Percentiles rank a stretch among this genome's conserved stretches.
phyloP scores from a whole-genome alignment of 2,329 filamentous ascomycete species.

The Pseudocercospora eumusae region DNA sequence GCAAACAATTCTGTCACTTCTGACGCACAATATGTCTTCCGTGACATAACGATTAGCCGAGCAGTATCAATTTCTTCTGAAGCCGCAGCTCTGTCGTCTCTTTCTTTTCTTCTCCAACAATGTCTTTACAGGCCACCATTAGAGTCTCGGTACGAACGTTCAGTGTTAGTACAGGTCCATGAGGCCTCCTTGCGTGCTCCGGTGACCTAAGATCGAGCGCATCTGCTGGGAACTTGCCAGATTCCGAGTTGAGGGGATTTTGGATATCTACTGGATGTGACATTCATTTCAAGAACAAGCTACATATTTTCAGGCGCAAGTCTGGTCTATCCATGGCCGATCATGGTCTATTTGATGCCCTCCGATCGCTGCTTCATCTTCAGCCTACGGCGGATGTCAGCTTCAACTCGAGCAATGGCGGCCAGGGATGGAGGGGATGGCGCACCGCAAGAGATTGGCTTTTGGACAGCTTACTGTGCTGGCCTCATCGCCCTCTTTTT shows the following conservation, averaged over 20 bases:
- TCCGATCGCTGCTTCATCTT: slow-evolving; percentile 78
- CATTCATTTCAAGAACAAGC: slow-evolving; percentile 27
- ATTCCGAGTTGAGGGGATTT: slow-evolving; percentile 48
- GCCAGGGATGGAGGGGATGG: background rate
- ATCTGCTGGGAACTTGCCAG: slow-evolving; percentile 58
- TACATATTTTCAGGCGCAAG: slow-evolving; percentile 8
- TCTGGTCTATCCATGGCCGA: background rate
- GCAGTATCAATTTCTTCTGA: slow-evolving; percentile 9
- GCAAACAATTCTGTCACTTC: background rate
- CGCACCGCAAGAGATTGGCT: slow-evolving; percentile 66
- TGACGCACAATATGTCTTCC: background rate
- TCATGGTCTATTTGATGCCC: slow-evolving; percentile 31
- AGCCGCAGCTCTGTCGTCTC: slow-evolving; percentile 14
- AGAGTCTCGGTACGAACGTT: slow-evolving; percentile 98
- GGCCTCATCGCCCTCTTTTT: slow-evolving; percentile 72
- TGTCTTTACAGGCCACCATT: slow-evolving; percentile 86
- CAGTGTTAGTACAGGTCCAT: slow-evolving; percentile 87
- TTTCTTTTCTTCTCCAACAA: slow-evolving; percentile 58
- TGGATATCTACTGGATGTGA: slow-evolving; percentile 48
- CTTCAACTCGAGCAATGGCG: background rate
- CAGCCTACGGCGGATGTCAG: slow-evolving; percentile 48
- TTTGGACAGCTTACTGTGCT: slow-evolving; percentile 83
- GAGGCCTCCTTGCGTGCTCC: slow-evolving; percentile 91
- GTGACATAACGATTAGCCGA: slow-evolving; percentile 11
- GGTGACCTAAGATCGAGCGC: slow-evolving; percentile 81